Evolutionary conservation across 129 eudicot genomes (phyloP).

Genomic region (Scalesia atractyloides): DNA sequence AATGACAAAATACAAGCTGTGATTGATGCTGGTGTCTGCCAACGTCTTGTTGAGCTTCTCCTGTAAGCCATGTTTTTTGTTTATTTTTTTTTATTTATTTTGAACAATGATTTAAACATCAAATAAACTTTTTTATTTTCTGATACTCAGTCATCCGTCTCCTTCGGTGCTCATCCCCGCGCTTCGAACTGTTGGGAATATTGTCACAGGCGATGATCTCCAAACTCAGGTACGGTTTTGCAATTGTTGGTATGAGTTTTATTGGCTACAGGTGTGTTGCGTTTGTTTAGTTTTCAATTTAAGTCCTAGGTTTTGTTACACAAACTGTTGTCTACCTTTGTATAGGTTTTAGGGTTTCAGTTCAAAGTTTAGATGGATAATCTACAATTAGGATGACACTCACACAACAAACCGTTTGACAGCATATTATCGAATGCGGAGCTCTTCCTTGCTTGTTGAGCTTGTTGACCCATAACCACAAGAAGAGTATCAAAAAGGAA

Average conservation of each 20-base stretch:
- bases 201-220: constrained; percentile 83
- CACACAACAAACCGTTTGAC: neutral
- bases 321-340: neutral
- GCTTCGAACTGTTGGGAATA: constrained; percentile 83
- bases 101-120: neutral
- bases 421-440: constrained; percentile 68
- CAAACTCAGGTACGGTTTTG: constrained; percentile 72
- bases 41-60: constrained; percentile 78
- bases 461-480: constrained; percentile 78
- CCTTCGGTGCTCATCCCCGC: constrained; percentile 83
- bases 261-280: neutral
- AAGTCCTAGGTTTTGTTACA: constrained; percentile 2
- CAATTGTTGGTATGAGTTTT: neutral
- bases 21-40: constrained; percentile 71
- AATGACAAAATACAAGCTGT: constrained; percentile 90
- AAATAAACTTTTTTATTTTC: neutral
- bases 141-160: constrained; percentile 63
- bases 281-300: neutral
- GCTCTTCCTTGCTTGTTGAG: constrained; percentile 71
- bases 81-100: neutral
- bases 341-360: neutral
- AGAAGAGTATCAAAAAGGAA: constrained; percentile 87
- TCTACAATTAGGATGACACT: neutral
- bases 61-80: constrained; percentile 44
- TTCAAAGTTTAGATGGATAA: neutral